Evolutionary conservation across 2,329 filamentous ascomycete genomes (phyloP).

Genomic region (Biscogniauxia marginata): DNA sequence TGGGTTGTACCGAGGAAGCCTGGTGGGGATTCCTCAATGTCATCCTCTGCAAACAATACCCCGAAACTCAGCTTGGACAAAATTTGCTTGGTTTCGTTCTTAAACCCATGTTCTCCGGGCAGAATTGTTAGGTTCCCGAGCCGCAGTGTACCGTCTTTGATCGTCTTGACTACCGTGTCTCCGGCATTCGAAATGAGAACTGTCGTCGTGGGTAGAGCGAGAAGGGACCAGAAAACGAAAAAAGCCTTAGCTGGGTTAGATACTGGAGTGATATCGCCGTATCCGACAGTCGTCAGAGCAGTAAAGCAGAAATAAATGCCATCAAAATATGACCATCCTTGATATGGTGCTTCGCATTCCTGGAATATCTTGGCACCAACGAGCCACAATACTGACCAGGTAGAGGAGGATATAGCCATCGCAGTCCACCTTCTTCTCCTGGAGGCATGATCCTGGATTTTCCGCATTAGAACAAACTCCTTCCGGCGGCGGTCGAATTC

Average conservation of each 20-base stretch:
- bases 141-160: slow-evolving; percentile 54
- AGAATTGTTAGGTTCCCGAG: slow-evolving; percentile 61
- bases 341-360: slow-evolving; percentile 49
- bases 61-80: slow-evolving; percentile 44
- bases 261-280: slow-evolving; percentile 76
- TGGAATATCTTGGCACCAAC: slow-evolving; percentile 74
- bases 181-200: slow-evolving; percentile 81
- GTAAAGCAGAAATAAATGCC: slow-evolving; percentile 85
- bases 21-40: slow-evolving; percentile 38
- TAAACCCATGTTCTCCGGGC: slow-evolving; percentile 53
- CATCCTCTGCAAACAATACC: slow-evolving; percentile 38
- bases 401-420: slow-evolving; percentile 63
- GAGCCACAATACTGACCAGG: slow-evolving; percentile 76
- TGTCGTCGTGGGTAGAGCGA: slow-evolving; percentile 85
- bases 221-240: slow-evolving; percentile 89
- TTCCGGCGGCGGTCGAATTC: slow-evolving; percentile 63
- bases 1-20: slow-evolving; percentile 41
- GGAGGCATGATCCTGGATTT: slow-evolving; percentile 67
- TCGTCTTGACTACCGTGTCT: slow-evolving; percentile 71
- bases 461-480: slow-evolving; percentile 79
- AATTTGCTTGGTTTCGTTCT: slow-evolving; percentile 44
- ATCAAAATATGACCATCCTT: slow-evolving; percentile 73
- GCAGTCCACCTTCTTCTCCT: slow-evolving; percentile 72
- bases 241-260: slow-evolving; percentile 79
- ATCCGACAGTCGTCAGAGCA: slow-evolving; percentile 80